Evolutionary conservation across 176 grass and related monocot species (phyloP).

Genomic region (Guadua angustifolia): DNA sequence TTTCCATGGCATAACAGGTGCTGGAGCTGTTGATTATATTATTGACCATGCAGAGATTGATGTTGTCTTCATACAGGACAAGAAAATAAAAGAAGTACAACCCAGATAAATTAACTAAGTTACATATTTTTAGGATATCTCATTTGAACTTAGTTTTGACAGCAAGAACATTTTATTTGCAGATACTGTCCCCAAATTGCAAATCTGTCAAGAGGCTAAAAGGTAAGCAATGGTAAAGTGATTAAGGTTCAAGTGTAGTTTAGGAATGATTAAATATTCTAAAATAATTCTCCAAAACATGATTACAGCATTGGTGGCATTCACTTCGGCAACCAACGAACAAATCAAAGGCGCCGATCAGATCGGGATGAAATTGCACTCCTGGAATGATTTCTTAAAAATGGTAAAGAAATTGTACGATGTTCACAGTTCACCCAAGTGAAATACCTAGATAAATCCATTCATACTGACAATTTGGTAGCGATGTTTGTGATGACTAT

Average conservation of each 20-base stretch:
- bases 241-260: constrained; percentile 1
- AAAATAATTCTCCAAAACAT: constrained; percentile 10
- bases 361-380: constrained; percentile 65
- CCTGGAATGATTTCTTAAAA: constrained; percentile 81
- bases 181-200: constrained; percentile 65
- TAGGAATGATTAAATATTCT: constrained; percentile 6
- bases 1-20: constrained; percentile 55
- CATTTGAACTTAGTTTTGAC: constrained; percentile 1
- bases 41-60: constrained; percentile 94
- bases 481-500: constrained; percentile 27
- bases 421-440: constrained; percentile 14
- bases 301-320: constrained; percentile 72
- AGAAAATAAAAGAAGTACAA: constrained; percentile 88
- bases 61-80: constrained; percentile 84
- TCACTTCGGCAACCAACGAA: constrained; percentile 65
- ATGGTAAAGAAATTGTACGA: constrained; percentile 50
- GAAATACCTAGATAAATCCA: constrained; percentile 36
- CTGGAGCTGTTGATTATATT: constrained; percentile 82
- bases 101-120: constrained; percentile 2
- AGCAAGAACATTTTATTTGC: constrained; percentile 27
- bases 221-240: constrained; percentile 51
- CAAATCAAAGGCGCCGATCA: constrained; percentile 52
- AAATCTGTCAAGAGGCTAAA: constrained; percentile 59
- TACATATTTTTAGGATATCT: neutral
- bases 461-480: constrained; percentile 28